Base-by-base conservation (phyloP, 78 protist species). In the Dictyostelium purpureum region DNA sequence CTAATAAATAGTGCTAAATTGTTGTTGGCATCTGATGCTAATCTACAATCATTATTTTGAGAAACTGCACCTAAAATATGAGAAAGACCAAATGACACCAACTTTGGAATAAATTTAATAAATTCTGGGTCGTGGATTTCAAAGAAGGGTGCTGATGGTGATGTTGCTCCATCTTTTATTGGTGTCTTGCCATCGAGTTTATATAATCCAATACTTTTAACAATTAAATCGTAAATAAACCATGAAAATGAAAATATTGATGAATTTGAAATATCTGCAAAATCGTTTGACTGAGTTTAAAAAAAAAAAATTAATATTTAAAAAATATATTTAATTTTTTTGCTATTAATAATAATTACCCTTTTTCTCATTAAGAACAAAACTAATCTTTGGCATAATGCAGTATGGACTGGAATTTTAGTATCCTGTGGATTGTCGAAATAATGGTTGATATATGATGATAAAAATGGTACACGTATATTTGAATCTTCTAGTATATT, bases 11-110 rank as follows among this genome's bases (percentile, higher is more conserved):
- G 52, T 26, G 83, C 74, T 16, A 85, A 31, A 73, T 77, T 85
- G 40, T 85, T 85, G n/a, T 85, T 85, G 16, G 92, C 92, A 10
- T 85, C 92, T 0, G 54, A n/a, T 19, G 77, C 92, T 11, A 85
- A 61, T 33, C 47, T 77, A 21, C 47, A 28, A n/a, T 56, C 77
- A 9, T 43, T 59, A 19, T 14, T 38, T 14, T 18, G 42, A 10
- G 92, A 33, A 21, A 82, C 37, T 10, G 74, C 14, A 16, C 33
- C 31, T 7, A 71, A 54, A 24, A 85, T 57, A 43, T 56, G 67
- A 2, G 76, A 70, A n/a, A 85, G 6, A 33, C 52, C 69, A 61
- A 85, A 85, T 56, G 83, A 47, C 0, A 73, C 75, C 45, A 85
- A 28, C 40, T 85, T 85, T 24, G 80, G 92, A 26, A 85, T 52